phyloP scores from a whole-genome alignment of 1,139 yeast species.

The Kazachstania sp. region DNA sequence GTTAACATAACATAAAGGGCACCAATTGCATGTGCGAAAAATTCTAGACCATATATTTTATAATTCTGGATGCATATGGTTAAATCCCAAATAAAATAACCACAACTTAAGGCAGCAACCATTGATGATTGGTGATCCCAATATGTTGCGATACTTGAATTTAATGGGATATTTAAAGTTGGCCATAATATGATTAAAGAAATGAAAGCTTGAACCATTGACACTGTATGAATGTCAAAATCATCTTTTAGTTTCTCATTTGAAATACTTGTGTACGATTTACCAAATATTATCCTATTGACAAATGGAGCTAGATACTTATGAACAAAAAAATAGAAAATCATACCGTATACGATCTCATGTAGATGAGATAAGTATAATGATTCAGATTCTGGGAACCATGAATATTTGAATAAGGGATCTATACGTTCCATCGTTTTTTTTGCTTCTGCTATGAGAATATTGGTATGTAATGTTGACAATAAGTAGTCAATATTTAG shows the following conservation, averaged over 20 bases:
- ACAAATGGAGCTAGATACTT: conserved; percentile 36
- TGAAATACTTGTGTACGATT: conserved; percentile 40
- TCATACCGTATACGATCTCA: conserved; percentile 41
- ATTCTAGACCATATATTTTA: conserved; percentile 69
- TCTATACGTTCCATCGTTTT: conserved; percentile 10
- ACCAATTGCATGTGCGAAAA: conserved; percentile 66
- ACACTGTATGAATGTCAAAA: conserved; percentile 82
- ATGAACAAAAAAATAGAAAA: conserved; percentile 40
- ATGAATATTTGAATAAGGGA: conserved; percentile 25
- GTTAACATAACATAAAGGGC: conserved; percentile 47
- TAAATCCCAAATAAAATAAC: conserved; percentile 89
- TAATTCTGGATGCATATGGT: conserved; percentile 54
- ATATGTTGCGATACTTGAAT: conserved; percentile 30
- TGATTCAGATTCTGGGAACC: conserved; percentile 25
- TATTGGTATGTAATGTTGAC: too few species aligned
- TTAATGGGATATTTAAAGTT: conserved; percentile 20
- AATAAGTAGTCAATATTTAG: too few species aligned
- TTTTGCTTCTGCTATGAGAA: not conserved
- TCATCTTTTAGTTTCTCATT: conserved; percentile 44
- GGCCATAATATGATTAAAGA: conserved; percentile 41
- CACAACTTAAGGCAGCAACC: conserved; percentile 62
- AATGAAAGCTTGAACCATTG: conserved; percentile 64
- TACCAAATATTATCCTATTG: conserved; percentile 41
- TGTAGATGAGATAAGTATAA: conserved; percentile 39
- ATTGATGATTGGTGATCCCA: conserved; percentile 70